Conservation (phyloP, 257 asterid species). For the Fraxinus quadrangulata region DNA sequence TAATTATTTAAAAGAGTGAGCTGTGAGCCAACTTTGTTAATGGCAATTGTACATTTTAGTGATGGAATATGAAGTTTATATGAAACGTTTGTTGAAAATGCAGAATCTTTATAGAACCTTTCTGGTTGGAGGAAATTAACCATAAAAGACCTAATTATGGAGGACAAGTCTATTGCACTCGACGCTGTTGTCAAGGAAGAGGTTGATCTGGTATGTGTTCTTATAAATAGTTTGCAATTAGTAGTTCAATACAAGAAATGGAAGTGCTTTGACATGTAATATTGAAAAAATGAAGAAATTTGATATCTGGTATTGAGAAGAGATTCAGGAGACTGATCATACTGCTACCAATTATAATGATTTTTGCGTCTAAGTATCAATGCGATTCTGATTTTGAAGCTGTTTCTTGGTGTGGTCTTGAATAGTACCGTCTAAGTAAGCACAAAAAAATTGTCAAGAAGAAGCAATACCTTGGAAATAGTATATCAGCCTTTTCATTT, state of each 20-base stretch:
- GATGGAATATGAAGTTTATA: neutral
- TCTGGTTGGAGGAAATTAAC: conserved; percentile 19
- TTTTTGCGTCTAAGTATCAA: neutral
- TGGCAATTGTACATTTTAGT: neutral
- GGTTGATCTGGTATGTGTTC: conserved; percentile 54
- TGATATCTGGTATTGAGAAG: neutral
- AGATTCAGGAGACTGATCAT: neutral
- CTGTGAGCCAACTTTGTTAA: neutral
- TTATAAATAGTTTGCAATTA: neutral
- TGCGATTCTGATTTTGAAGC: neutral
- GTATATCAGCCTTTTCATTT: neutral
- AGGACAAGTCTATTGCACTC: conserved; percentile 43
- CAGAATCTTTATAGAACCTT: conserved; percentile 25
- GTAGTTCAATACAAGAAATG: neutral
- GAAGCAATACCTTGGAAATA: neutral
- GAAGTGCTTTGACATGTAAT: neutral
- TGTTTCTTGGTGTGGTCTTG: neutral
- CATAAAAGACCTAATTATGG: conserved; percentile 25
- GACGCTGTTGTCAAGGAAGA: conserved; percentile 50
- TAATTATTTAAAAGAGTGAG: neutral
- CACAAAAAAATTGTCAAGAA: neutral
- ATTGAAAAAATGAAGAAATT: conserved; percentile 2
- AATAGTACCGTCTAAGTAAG: neutral
- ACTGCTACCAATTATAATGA: neutral
- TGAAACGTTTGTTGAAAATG: conserved; percentile 22